phyloP scores from a whole-genome alignment of 108 stramenopile genomes.

The Nitzschia inconspicua region DNA sequence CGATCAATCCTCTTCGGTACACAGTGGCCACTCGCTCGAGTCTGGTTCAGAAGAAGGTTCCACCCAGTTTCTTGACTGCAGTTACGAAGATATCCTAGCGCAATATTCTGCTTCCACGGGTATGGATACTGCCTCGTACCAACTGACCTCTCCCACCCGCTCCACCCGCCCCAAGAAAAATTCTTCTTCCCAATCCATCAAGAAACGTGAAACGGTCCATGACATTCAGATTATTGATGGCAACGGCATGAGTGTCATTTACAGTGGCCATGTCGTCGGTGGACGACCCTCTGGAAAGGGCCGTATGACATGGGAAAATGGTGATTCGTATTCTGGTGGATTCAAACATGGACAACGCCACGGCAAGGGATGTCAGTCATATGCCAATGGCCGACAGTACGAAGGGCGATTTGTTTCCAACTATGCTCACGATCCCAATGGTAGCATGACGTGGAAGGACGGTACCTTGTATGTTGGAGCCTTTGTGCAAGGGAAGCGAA shows the following conservation, averaged over 20 bases:
- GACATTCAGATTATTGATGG: constrained; percentile 3
- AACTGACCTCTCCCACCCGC: too few species aligned
- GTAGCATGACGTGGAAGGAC: constrained; percentile 24
- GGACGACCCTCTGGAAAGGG: constrained; percentile 27
- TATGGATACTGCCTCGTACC: too few species aligned
- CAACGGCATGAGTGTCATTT: constrained; percentile 23
- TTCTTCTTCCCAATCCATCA: not conserved
- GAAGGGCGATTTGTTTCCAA: constrained; percentile 16
- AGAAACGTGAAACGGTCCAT: not conserved
- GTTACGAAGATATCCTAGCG: too few species aligned
- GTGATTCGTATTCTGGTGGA: constrained; percentile 38
- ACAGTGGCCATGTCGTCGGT: constrained; percentile 33
- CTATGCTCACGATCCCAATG: constrained; percentile 13
- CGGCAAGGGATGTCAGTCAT: constrained; percentile 31
- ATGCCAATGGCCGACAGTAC: constrained; percentile 28
- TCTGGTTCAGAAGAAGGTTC: too few species aligned
- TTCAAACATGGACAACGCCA: constrained; percentile 32
- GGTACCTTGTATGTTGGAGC: constrained; percentile 29
- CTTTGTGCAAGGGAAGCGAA: constrained; percentile 11
- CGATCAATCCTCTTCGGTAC: too few species aligned
- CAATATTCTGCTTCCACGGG: not conserved
- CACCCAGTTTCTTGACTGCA: too few species aligned
- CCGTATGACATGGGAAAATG: constrained; percentile 12
- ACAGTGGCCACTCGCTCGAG: too few species aligned
- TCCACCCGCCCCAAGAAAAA: not conserved